Conservation (phyloP, 2,329 filamentous ascomycete species). For the Sporothrix inflata region DNA sequence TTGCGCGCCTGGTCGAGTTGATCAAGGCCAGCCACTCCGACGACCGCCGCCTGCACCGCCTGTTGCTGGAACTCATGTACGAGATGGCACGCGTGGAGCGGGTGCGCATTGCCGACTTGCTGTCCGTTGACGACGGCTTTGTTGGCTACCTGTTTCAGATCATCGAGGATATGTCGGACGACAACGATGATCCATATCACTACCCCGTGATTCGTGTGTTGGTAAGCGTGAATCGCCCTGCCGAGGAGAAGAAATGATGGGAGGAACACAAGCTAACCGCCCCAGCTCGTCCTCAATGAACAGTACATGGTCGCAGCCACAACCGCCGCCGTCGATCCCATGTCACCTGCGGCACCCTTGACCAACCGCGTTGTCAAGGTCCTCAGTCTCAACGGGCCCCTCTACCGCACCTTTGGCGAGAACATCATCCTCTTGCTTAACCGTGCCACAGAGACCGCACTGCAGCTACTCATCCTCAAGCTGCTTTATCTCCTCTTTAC, state of each 20-base stretch:
- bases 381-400: conserved; percentile 76
- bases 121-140: conserved; percentile 79
- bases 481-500: conserved; percentile 94
- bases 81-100: conserved; percentile 95
- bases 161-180: conserved; percentile 84
- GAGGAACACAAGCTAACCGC: background rate
- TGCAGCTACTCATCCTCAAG: conserved; percentile 96
- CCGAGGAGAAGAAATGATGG: background rate
- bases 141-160: conserved; percentile 81
- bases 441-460: conserved; percentile 88
- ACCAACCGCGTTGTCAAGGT: conserved; percentile 96
- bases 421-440: conserved; percentile 96
- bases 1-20: conserved; percentile 80
- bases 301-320: conserved; percentile 89
- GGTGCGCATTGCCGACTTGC: conserved; percentile 74
- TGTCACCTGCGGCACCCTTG: conserved; percentile 54
- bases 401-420: conserved; percentile 93
- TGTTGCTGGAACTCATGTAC: conserved; percentile 87
- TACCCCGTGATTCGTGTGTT: conserved; percentile 92
- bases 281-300: conserved; percentile 89
- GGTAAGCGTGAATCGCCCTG: conserved; percentile 54
- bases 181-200: conserved; percentile 90
- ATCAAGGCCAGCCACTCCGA: conserved; percentile 68
- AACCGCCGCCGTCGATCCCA: conserved; percentile 50
- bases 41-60: conserved; percentile 73